Evolutionary conservation across 257 asterid species (phyloP).

Genomic region (Leptodermis oblonga): DNA sequence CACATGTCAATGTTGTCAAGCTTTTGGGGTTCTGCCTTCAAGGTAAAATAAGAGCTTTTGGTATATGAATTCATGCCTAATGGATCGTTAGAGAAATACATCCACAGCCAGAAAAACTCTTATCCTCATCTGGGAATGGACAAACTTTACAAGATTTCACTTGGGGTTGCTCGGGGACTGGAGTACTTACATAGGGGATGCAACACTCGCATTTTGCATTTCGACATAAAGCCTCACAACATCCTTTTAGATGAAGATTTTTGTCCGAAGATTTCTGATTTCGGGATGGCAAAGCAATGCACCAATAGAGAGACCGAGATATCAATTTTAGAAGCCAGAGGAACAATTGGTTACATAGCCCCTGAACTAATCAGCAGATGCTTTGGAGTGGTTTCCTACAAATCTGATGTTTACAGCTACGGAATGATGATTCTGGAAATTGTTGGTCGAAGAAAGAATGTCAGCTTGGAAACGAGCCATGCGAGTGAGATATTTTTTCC

Average conservation of each 20-base stretch:
- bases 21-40: conserved; percentile 12
- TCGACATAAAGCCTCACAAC: conserved; percentile 21
- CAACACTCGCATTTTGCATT: conserved; percentile 26
- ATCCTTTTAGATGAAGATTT: conserved; percentile 21
- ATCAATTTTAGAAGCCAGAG: conserved; percentile 19
- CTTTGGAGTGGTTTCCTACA: conserved; percentile 26
- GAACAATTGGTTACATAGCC: conserved; percentile 30
- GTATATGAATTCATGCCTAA: background rate
- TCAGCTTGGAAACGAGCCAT: background rate
- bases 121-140: conserved; percentile 16
- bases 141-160: conserved; percentile 17
- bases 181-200: conserved; percentile 33
- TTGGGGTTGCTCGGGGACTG: conserved; percentile 31
- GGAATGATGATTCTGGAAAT: conserved; percentile 33
- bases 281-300: conserved; percentile 24
- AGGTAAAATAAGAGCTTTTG: background rate
- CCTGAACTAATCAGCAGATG: conserved; percentile 20
- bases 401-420: conserved; percentile 25
- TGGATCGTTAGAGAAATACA: conserved; percentile 2
- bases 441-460: conserved; percentile 25
- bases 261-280: conserved; percentile 27
- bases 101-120: background rate
- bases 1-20: conserved; percentile 24
- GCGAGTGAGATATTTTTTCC: conserved; percentile 26
- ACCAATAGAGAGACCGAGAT: conserved; percentile 11